These are phyloP conservation scores for Phytophthora cactorum DNA, from an alignment of 352 stramenopile genomes.

Conservation along the genomic window DNA sequence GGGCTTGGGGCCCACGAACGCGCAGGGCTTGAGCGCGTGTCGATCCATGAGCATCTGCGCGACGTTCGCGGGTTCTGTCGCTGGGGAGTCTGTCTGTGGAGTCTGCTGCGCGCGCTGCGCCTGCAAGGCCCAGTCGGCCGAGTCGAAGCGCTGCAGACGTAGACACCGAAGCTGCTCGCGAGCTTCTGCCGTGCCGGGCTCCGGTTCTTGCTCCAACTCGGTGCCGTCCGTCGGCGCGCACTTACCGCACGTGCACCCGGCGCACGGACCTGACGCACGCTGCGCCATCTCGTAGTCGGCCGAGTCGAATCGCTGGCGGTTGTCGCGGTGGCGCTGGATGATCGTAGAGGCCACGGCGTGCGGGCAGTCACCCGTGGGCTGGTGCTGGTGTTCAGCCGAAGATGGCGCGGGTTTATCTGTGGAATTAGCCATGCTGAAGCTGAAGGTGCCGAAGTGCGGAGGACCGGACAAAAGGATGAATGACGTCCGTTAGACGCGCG, in stretches of 20 bases:
- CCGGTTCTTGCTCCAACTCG: constrained; percentile 49
- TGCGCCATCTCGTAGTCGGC: constrained; percentile 67
- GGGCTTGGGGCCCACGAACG: constrained; percentile 35
- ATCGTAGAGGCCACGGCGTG: constrained; percentile 49
- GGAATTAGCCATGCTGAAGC: constrained; percentile 20
- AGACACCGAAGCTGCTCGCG: constrained; percentile 59
- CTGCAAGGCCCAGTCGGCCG: constrained; percentile 72
- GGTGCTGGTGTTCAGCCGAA: constrained; percentile 23
- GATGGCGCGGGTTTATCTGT: constrained; percentile 17
- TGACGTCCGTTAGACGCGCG: constrained; percentile 13
- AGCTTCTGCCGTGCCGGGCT: constrained; percentile 32
- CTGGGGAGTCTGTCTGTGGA: constrained; percentile 9
- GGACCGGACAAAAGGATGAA: constrained; percentile 27
- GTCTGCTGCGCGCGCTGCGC: constrained; percentile 22
- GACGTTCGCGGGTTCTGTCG: constrained; percentile 29
- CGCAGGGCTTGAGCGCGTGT: constrained; percentile 60
- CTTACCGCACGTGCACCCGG: constrained; percentile 34
- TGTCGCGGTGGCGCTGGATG: constrained; percentile 54
- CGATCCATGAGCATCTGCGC: constrained; percentile 69
- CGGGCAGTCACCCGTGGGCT: constrained; percentile 19
- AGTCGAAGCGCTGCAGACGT: constrained; percentile 76
- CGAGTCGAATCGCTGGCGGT: constrained; percentile 80
- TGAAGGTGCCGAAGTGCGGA: neutral
- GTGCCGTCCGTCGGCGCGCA: constrained; percentile 28
- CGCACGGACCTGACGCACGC: constrained; percentile 28